Percentiles rank a stretch among this genome's conserved stretches.
Evolutionary conservation across 2,329 filamentous ascomycete species (phyloP).

Genomic region (Eutypa lata): DNA sequence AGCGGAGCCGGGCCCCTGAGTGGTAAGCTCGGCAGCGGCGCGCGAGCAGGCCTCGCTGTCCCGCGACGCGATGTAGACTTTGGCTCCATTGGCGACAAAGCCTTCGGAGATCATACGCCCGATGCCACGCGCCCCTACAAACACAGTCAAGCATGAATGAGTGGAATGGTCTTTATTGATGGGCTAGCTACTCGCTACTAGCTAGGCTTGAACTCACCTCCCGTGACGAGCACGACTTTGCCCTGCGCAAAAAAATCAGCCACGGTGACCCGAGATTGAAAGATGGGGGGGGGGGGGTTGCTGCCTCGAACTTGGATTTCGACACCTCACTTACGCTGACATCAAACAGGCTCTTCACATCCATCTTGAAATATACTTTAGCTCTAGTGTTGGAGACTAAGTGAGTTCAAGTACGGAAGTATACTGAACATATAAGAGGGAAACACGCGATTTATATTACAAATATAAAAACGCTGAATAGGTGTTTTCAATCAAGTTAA

Average conservation of each 20-base stretch:
- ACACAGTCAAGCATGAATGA: neutral
- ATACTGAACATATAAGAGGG: too few species aligned
- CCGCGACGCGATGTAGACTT: constrained; percentile 64
- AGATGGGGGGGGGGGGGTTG: too few species aligned
- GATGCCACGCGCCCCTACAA: constrained; percentile 54
- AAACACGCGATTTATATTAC: too few species aligned
- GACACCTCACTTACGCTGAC: constrained; percentile 48
- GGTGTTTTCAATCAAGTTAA: too few species aligned
- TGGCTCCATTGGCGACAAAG: constrained; percentile 61
- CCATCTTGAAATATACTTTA: constrained; percentile 39
- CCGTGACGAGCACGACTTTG: constrained; percentile 58
- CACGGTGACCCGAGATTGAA: neutral
- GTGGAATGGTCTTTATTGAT: neutral
- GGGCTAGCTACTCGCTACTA: too few species aligned
- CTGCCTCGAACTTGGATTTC: too few species aligned
- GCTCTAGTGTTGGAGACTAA: neutral
- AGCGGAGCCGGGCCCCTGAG: constrained; percentile 45
- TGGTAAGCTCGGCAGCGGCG: constrained; percentile 55
- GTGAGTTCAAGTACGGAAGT: too few species aligned
- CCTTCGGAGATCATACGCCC: constrained; percentile 67
- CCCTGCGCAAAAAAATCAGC: constrained; percentile 31
- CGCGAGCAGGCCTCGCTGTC: constrained; percentile 55
- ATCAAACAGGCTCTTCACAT: constrained; percentile 52
- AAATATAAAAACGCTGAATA: too few species aligned
- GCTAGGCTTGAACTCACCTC: constrained; percentile 31